A percentile compares a stretch with the other conserved stretches of the same genome.
Evolutionary conservation across 768 basidiomycete species (phyloP).

Genomic region (Kockovaella imperatae): DNA sequence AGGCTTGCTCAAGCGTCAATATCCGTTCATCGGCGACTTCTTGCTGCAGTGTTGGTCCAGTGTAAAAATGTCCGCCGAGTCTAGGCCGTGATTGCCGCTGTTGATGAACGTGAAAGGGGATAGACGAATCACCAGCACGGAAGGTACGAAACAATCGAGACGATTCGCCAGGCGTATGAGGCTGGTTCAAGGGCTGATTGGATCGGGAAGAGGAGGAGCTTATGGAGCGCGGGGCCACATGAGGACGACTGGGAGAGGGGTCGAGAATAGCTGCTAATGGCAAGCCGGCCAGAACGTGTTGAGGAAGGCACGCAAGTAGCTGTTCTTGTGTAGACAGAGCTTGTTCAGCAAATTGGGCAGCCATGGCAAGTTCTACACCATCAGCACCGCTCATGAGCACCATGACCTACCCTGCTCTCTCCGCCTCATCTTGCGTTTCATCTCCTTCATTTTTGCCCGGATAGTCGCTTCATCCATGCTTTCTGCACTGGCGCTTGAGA

Average conservation of each 20-base stretch:
- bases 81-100: background rate
- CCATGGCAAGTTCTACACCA: constrained; percentile 26
- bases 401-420: constrained; percentile 25
- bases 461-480: constrained; percentile 15
- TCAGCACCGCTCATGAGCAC: constrained; percentile 1
- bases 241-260: background rate
- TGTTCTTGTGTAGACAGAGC: constrained; percentile 26
- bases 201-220: background rate
- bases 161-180: background rate
- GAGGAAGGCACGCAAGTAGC: constrained; percentile 13
- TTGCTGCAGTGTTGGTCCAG: constrained; percentile 7
- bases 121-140: background rate
- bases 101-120: background rate
- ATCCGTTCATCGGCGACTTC: constrained; percentile 24
- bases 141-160: background rate
- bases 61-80: background rate
- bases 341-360: constrained; percentile 29
- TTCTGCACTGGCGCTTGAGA: constrained; percentile 10
- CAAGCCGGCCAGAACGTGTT: constrained; percentile 7
- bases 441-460: constrained; percentile 8
- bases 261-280: constrained; percentile 3
- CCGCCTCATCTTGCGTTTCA: constrained; percentile 12
- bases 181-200: background rate
- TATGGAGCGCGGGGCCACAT: background rate
- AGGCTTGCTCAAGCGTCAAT: constrained; percentile 19